A percentile compares a stretch with the other conserved stretches of the same genome.
Evolutionary conservation across 2,329 filamentous ascomycete genomes (phyloP).

Genomic region (Xenosphaeropsis pyriputrescens): DNA sequence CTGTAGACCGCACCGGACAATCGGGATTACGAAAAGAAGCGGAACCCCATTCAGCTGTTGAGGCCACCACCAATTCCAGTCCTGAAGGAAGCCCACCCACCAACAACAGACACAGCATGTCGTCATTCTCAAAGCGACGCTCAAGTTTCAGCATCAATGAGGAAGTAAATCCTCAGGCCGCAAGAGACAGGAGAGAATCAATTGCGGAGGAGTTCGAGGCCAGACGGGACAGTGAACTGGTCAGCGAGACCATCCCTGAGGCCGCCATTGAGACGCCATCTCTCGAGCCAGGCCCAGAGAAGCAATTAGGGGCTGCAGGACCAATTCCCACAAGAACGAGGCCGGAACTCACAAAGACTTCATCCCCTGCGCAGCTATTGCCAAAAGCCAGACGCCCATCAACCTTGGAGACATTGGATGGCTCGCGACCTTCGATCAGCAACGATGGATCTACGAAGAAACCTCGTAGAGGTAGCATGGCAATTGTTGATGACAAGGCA

Average conservation of each 20-base stretch:
- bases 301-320: conserved; percentile 5
- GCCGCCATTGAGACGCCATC: conserved; percentile 11
- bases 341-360: conserved; percentile 5
- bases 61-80: no score
- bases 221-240: conserved; percentile 10
- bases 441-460: no score
- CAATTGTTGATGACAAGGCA: background rate
- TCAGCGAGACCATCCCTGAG: conserved; percentile 15
- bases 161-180: conserved; percentile 8
- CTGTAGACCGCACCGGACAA: conserved; percentile 40
- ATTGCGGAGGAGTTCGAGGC: conserved; percentile 11
- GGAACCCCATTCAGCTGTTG: no score
- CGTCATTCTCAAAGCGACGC: conserved; percentile 13
- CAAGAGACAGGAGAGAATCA: conserved; percentile 10
- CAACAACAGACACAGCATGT: conserved; percentile 7
- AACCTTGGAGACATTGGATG: no score
- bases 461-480: background rate
- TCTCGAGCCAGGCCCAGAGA: conserved; percentile 5
- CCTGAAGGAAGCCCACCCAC: background rate
- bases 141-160: conserved; percentile 16
- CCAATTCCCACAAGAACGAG: no score
- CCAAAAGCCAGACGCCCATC: no score
- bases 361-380: background rate
- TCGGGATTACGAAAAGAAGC: conserved; percentile 24
- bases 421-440: no score